Conservation (phyloP, 305 asterid species). For the Fraxinus velutina region DNA sequence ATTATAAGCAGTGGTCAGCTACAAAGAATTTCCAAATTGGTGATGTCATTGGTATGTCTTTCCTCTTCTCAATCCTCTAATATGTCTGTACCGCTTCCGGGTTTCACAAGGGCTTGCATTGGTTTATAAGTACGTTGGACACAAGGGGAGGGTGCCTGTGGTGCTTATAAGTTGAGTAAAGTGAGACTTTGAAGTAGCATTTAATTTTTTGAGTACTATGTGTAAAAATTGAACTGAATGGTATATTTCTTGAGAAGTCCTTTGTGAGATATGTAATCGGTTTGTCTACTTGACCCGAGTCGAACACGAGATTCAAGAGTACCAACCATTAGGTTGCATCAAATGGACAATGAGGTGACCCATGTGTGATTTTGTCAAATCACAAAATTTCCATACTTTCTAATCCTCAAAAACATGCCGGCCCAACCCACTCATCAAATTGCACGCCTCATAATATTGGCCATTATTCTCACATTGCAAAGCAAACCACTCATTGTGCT, state of each 20-base stretch:
- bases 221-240: not conserved
- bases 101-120: not conserved
- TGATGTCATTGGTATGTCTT: slow-evolving; percentile 50
- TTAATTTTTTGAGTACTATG: not conserved
- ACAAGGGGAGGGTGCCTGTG: not conserved
- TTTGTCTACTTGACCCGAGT: not conserved
- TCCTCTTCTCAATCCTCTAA: not conserved
- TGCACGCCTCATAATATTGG: slow-evolving; percentile 33
- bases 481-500: not conserved
- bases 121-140: not conserved
- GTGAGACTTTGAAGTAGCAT: not conserved
- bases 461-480: not conserved
- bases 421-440: slow-evolving; percentile 8
- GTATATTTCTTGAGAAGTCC: not conserved
- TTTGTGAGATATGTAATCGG: not conserved
- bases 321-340: not conserved
- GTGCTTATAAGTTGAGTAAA: not conserved
- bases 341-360: not conserved
- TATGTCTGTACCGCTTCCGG: not conserved
- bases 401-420: not conserved
- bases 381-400: not conserved
- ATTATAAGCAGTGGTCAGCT: slow-evolving; percentile 71
- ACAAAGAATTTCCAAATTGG: slow-evolving; percentile 55
- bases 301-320: not conserved
- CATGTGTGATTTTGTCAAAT: not conserved